A percentile compares a stretch with the other conserved stretches of the same genome.
Conservation (phyloP, 2,329 filamentous ascomycete species). For the Trichoderma breve region DNA sequence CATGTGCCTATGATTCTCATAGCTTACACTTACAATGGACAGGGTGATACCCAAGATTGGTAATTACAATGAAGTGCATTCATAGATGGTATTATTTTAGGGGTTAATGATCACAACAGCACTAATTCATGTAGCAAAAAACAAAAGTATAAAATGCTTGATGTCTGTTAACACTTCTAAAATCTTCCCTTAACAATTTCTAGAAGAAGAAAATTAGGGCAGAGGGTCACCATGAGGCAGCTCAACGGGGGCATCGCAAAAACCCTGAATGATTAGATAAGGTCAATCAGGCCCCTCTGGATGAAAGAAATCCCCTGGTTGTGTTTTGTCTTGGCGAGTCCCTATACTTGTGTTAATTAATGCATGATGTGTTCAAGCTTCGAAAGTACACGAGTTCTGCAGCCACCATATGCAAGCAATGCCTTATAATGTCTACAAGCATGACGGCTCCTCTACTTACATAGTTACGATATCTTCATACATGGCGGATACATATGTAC, state of each 20-base stretch:
- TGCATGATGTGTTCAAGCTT: neutral
- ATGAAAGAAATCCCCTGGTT: neutral
- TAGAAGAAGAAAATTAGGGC: neutral
- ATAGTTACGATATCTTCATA: neutral
- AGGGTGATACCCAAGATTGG: neutral
- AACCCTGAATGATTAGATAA: constrained; percentile 16
- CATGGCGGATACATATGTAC: neutral
- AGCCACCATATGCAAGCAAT: constrained; percentile 8
- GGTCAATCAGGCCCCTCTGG: neutral
- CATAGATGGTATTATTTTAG: neutral
- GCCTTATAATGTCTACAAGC: neutral
- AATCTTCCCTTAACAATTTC: neutral
- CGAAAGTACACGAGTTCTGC: neutral
- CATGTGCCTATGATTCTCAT: neutral
- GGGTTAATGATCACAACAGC: neutral
- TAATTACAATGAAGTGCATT: neutral
- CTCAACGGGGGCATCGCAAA: neutral
- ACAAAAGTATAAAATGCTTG: neutral
- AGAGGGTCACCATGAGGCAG: neutral
- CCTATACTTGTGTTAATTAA: neutral
- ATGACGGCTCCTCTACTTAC: neutral
- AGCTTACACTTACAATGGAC: neutral
- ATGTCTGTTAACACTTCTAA: too few species aligned
- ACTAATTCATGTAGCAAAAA: too few species aligned
- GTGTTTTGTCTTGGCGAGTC: neutral